Percentiles rank a stretch among this genome's conserved stretches.
Conservation (phyloP, 1,284 basidiomycete species). For the Rhodotorula sp. region DNA sequence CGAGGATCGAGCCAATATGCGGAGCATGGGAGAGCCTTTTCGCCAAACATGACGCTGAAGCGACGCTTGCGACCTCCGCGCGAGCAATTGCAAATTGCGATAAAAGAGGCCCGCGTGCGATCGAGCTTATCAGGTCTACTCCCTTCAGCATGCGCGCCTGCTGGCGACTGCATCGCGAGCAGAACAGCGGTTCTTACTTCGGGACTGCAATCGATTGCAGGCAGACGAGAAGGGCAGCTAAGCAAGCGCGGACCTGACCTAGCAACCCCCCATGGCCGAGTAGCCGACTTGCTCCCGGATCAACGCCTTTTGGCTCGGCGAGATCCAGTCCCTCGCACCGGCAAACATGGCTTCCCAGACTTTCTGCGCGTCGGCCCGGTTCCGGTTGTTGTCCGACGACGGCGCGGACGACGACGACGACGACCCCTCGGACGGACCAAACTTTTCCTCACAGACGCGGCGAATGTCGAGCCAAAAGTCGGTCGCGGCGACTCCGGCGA, state of each 20-base stretch:
- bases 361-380: constrained; percentile 29
- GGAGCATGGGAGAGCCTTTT: neutral
- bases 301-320: constrained; percentile 44
- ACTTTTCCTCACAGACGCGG: constrained; percentile 26
- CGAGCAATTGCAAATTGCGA: neutral
- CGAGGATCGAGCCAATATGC: too few species aligned
- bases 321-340: constrained; percentile 43
- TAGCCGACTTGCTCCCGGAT: constrained; percentile 44
- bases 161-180: too few species aligned
- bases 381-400: neutral
- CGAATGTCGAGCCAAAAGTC: constrained; percentile 34
- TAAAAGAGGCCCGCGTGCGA: neutral
- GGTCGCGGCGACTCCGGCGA: constrained; percentile 21
- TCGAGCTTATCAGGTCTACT: neutral
- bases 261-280: constrained; percentile 45
- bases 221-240: neutral
- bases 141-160: neutral
- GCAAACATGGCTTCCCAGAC: constrained; percentile 46
- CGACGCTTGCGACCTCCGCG: neutral
- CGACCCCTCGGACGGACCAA: neutral
- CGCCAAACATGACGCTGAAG: neutral
- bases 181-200: too few species aligned
- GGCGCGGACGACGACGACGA: too few species aligned
- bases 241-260: neutral
- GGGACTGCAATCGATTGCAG: too few species aligned